phyloP scores from a whole-genome alignment of 345 rosid genomes.

The Eucalyptus curtisii region DNA sequence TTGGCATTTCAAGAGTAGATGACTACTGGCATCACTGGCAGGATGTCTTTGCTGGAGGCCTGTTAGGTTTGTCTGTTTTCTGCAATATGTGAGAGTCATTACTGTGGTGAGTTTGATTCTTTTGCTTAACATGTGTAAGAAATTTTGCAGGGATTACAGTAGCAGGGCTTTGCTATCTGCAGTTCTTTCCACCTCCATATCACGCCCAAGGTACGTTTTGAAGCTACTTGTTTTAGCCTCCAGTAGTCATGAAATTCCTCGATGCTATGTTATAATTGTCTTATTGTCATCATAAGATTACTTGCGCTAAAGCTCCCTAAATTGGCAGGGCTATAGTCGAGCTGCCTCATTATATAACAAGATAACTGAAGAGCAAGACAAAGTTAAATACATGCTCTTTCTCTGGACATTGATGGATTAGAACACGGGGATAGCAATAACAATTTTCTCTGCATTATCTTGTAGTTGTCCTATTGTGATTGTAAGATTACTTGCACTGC shows the following conservation, averaged over 20 bases:
- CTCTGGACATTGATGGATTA: neutral
- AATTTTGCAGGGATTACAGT: neutral
- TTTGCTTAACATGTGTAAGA: neutral
- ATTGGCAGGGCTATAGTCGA: neutral
- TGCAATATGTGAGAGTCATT: neutral
- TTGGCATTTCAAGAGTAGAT: conserved; percentile 73
- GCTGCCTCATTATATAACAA: neutral
- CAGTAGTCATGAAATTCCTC: neutral
- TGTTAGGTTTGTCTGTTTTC: conserved; percentile 26
- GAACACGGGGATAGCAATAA: neutral
- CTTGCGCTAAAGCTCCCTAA: neutral
- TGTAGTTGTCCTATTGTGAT: neutral
- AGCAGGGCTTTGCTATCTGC: conserved; percentile 2
- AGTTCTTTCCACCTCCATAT: conserved; percentile 6
- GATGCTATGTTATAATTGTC: neutral
- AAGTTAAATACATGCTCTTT: neutral
- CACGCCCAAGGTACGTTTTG: neutral
- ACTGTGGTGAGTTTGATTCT: neutral
- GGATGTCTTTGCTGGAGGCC: conserved; percentile 71
- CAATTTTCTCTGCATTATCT: neutral
- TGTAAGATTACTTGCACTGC: neutral
- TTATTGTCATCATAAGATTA: neutral
- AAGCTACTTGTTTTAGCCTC: neutral
- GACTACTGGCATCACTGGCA: conserved; percentile 94
- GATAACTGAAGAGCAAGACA: neutral